phyloP scores from a whole-genome alignment of 139 green algal species.

The Coccomyxa sp. region DNA sequence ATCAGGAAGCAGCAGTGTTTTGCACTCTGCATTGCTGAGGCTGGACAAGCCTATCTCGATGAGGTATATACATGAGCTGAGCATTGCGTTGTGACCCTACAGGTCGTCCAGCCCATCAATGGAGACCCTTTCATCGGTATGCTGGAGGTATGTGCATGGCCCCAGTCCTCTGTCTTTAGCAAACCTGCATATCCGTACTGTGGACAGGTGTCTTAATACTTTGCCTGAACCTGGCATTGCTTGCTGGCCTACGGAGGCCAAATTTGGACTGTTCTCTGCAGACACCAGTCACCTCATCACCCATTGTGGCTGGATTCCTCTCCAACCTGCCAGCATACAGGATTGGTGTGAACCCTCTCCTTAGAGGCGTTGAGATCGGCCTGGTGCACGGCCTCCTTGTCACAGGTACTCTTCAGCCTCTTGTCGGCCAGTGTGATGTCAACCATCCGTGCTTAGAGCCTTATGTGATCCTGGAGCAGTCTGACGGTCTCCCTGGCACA shows the following conservation, averaged over 20 bases:
- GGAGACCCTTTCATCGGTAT: conserved; percentile 96
- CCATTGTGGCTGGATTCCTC: conserved; percentile 87
- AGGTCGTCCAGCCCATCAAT: conserved; percentile 92
- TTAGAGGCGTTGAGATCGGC: conserved; percentile 96
- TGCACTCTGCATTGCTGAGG: too few relatives aligned
- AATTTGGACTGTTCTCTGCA: conserved; percentile 50
- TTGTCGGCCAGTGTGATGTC: too few relatives aligned
- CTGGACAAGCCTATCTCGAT: too few relatives aligned
- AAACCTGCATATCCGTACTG: background rate
- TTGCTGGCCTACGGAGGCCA: background rate
- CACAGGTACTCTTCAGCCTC: too few relatives aligned
- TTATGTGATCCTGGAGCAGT: too few relatives aligned
- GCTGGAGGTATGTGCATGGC: conserved; percentile 38
- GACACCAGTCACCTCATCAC: conserved; percentile 93
- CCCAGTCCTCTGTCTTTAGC: background rate
- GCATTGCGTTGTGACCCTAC: conserved; percentile 11
- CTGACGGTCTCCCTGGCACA: too few relatives aligned
- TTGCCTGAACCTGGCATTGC: background rate
- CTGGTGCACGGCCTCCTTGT: conserved; percentile 95
- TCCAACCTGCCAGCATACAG: conserved; percentile 96
- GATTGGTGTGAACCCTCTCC: conserved; percentile 83
- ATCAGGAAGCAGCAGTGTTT: too few relatives aligned
- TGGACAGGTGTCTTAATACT: background rate
- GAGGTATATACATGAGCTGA: too few relatives aligned
- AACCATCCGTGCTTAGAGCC: too few relatives aligned